Percentiles rank a stretch among this genome's conserved stretches.
Evolutionary conservation across 2,329 filamentous ascomycete species (phyloP).

Genomic region (Boeremia exigua): DNA sequence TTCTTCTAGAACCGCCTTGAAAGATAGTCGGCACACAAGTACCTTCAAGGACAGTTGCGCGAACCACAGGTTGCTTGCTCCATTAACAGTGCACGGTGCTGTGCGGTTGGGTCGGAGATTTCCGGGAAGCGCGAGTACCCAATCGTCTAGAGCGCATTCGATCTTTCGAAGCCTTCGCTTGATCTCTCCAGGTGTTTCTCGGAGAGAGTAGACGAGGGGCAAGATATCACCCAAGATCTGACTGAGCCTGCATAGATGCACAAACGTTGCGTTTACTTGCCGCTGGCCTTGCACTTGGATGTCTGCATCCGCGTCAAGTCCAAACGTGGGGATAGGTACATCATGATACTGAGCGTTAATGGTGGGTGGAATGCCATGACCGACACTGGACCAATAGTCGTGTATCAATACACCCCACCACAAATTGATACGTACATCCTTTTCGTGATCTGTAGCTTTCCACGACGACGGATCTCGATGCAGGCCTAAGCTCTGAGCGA

Average conservation of each 20-base stretch:
- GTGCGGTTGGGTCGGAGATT: neutral
- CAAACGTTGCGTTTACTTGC: conserved; percentile 12
- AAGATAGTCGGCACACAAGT: conserved; percentile 19
- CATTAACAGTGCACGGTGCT: conserved; percentile 4
- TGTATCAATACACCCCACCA: conserved; percentile 33
- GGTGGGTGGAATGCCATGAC: conserved; percentile 27
- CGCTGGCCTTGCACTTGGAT: neutral
- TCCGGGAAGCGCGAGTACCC: conserved; percentile 17
- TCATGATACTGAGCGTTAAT: conserved; percentile 24
- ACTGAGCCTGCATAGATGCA: conserved; percentile 25
- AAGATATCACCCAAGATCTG: conserved; percentile 26
- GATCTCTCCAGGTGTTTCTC: conserved; percentile 6
- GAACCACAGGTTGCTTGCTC: conserved; percentile 27
- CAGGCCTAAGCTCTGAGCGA: conserved; percentile 28
- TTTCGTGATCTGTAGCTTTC: conserved; percentile 22
- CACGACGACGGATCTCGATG: conserved; percentile 25
- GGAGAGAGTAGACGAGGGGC: conserved; percentile 24
- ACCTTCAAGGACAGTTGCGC: conserved; percentile 24
- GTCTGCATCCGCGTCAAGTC: neutral
- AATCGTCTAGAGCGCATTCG: conserved; percentile 22
- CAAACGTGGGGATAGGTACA: conserved; percentile 14
- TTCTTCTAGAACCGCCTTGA: conserved; percentile 16
- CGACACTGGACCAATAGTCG: conserved; percentile 31
- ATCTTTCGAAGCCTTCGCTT: conserved; percentile 16
- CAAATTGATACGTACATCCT: conserved; percentile 24